Evolutionary conservation across 2,329 filamentous ascomycete genomes (phyloP), one percentile per base, ranked within the genome.

Genomic region (Leptosphaerulina australis): DNA sequence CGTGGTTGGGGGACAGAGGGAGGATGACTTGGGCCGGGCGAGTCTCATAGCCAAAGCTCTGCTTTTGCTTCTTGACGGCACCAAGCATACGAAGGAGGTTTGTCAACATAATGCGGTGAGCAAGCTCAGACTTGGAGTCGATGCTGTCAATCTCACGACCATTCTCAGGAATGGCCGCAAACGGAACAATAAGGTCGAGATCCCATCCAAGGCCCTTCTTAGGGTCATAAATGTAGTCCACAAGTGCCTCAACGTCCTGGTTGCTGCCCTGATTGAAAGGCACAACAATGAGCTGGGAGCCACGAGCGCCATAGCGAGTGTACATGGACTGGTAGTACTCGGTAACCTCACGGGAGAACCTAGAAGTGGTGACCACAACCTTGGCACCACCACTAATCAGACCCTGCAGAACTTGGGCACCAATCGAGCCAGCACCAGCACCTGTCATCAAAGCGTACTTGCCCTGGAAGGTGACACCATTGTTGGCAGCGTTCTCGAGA

Each of bases 241-340:
- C 82, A 6, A 99, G 82, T 36, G 91, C 91, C 74, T 97, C 91
- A 26, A 97, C 90, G 71, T 99, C 94, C 74, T 97, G 93, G 79
- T 97, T 95, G 80, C 93, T 97, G 58, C 93, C 94, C 75, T 97
- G 92, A 76, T 99, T 99, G 84, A 99, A 99, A 39, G 95, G 94
- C 46, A 97, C 95, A 46, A 99, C 94, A 30, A 99, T 91, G 47
- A 99, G 87, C 77, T 97, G 92, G 50, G 94, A 97, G 59, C 94
- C 94, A 59, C 91, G 89, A 54, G 91, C 90, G 67, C 94, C 94
- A 67, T 89, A 96, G 54, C 92, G 89, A 56, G 92, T 89, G 75
- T 99, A 99, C 89, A 99, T 97, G 49, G 91, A 87, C 77, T 99
- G 94, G 78, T 99, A 99, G 79, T 97, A 99, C 78, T 99, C 94